Evolutionary conservation across 352 stramenopile species (phyloP), one percentile per base, ranked within the genome.

Genomic region (Pythium biforme): DNA sequence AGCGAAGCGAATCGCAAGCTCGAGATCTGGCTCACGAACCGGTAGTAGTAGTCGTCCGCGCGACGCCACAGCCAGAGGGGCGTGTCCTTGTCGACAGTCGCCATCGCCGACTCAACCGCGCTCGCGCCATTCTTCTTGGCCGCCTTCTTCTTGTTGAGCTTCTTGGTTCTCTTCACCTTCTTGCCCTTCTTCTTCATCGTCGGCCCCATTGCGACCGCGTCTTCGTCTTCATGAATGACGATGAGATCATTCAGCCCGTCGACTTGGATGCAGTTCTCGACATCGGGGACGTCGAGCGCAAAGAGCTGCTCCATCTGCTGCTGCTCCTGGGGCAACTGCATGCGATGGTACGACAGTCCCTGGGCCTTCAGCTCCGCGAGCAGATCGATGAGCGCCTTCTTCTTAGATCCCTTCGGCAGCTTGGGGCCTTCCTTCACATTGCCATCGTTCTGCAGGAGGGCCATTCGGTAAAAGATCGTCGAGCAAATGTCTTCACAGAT

Each of bases 381-480:
- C 20, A 99, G 72, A 64, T 99, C 97, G 25, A 98, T 86, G 6
- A 99, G 72, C 17, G 97, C 97, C 59, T 98, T 91, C 79, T 99
- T 97, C 75, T 99, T 99, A 25, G 98, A 94, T 48, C 90, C 92
- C 75, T 98, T 98, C 0, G 94, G 94, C 19, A 91, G 69, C 31
- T 95, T 97, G 25, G 74, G 75, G 17, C 70, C 67, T 52, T 96
- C 81, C 58, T 93, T 86, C 0, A 87, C 70, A 39, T 86, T 89
- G 29, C 76, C 57, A 22, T 78, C 68, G 40, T 75, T 63, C 37
- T 77, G 72, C 17, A 98, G 71, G 14, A 73, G 62, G 19, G 90
- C 73, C 69, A 99, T 98, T n/a, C 97, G 87, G 40, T 95, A 94
- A 68, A 99, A 98, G 55, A 99, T 97, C 26, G 90, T 85, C 59